Conservation (phyloP, 768 basidiomycete genomes). For the Macrolepiota dolichaula region DNA sequence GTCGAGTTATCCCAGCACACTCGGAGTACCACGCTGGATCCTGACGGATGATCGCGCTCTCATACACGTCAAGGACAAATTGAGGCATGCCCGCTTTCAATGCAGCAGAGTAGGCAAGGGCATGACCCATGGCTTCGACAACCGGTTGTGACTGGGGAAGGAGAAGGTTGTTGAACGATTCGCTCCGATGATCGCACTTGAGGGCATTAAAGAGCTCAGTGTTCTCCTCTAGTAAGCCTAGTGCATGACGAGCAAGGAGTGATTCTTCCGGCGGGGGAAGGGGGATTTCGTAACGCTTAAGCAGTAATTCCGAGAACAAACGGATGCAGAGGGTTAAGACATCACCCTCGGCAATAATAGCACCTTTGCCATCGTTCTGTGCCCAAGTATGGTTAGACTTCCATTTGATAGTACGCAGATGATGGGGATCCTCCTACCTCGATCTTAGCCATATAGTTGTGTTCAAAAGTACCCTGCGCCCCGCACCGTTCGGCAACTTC, state of each 20-base stretch:
- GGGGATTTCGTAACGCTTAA: slow-evolving; percentile 47
- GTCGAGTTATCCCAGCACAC: slow-evolving; percentile 43
- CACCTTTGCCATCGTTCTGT: slow-evolving; percentile 52
- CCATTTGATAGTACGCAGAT: slow-evolving; percentile 2
- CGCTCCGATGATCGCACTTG: slow-evolving; percentile 44
- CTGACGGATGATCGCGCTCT: slow-evolving; percentile 45
- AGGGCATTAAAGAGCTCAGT: slow-evolving; percentile 31
- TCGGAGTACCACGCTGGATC: slow-evolving; percentile 63
- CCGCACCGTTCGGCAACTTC: slow-evolving; percentile 64
- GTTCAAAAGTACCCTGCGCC: slow-evolving; percentile 63
- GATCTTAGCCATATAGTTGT: slow-evolving; percentile 55
- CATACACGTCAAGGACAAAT: slow-evolving; percentile 54
- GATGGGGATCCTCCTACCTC: slow-evolving; percentile 37
- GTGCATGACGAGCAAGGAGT: slow-evolving; percentile 49
- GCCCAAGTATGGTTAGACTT: slow-evolving; percentile 14
- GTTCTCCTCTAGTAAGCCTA: slow-evolving; percentile 45
- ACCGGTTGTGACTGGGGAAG: slow-evolving; percentile 52
- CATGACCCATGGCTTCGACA: slow-evolving; percentile 62
- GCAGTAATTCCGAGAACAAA: slow-evolving; percentile 56
- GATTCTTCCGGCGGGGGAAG: slow-evolving; percentile 49
- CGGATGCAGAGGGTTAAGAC: slow-evolving; percentile 51
- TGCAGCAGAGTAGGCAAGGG: slow-evolving; percentile 56
- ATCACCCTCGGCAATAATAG: slow-evolving; percentile 56
- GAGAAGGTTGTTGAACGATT: slow-evolving; percentile 47
- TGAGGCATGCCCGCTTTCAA: slow-evolving; percentile 38